Percentiles rank a stretch among this genome's conserved stretches.
These are phyloP conservation scores for Pelargonium myrrhifolium DNA, from an alignment of 441 rosid genomes.

Conservation along the genomic window DNA sequence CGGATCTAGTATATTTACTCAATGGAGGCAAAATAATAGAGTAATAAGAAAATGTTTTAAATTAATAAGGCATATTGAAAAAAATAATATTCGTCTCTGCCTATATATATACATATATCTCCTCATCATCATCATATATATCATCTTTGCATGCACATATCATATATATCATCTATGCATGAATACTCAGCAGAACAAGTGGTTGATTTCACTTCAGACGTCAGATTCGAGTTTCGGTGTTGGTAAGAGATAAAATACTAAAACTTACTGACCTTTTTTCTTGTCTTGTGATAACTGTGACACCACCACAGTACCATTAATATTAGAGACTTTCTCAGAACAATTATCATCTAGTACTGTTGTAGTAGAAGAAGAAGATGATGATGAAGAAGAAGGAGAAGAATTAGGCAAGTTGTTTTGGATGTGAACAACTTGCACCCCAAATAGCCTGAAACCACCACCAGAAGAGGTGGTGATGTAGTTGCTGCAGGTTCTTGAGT, in stretches of 20 bases:
- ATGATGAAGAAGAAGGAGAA: not conserved
- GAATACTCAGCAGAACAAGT: too few species aligned
- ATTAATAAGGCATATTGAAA: too few species aligned
- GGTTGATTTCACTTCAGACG: too few species aligned
- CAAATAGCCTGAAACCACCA: constrained; percentile 24
- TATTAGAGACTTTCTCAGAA: not conserved
- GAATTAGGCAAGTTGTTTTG: not conserved
- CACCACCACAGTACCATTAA: constrained; percentile 9
- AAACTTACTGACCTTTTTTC: constrained; percentile 23
- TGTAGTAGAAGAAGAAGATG: not conserved
- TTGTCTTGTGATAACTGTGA: constrained; percentile 10
- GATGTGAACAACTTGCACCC: constrained; percentile 16
- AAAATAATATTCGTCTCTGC: too few species aligned
- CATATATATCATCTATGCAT: not conserved
- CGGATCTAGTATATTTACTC: too few species aligned
- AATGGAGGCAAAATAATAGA: too few species aligned
- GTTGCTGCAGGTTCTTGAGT: constrained; percentile 24
- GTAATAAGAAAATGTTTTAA: too few species aligned
- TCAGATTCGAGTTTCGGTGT: too few species aligned
- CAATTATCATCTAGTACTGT: not conserved
- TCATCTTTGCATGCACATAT: not conserved
- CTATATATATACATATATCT: not conserved
- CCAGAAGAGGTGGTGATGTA: not conserved
- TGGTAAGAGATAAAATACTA: too few species aligned
- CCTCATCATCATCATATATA: too few species aligned